phyloP scores from a whole-genome alignment of 1,284 basidiomycete genomes.

The Retiboletus flavoniger region DNA sequence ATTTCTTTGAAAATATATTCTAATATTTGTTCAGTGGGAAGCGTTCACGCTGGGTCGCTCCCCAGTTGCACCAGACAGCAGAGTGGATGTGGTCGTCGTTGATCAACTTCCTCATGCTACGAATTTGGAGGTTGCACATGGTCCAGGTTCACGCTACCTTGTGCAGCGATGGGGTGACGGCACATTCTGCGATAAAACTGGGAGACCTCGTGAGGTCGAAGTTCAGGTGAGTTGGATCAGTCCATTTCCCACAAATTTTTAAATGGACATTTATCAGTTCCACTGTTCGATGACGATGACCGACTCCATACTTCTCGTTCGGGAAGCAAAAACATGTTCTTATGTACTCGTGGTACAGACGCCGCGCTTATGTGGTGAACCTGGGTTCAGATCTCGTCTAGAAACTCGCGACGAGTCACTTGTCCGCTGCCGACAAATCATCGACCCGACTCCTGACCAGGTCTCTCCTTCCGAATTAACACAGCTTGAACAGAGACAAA shows the following conservation, averaged over 20 bases:
- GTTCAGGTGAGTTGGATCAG: conserved; percentile 66
- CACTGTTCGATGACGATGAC: conserved; percentile 92
- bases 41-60: conserved; percentile 77
- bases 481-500: conserved; percentile 34
- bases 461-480: conserved; percentile 32
- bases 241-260: conserved; percentile 10
- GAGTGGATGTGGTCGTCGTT: conserved; percentile 65
- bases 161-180: conserved; percentile 90
- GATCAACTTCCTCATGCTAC: conserved; percentile 61
- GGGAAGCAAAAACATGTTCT: conserved; percentile 87
- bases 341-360: conserved; percentile 93
- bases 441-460: conserved; percentile 38
- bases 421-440: conserved; percentile 74
- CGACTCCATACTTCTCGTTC: conserved; percentile 84
- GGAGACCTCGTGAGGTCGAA: conserved; percentile 81
- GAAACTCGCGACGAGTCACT: conserved; percentile 64
- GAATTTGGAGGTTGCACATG: conserved; percentile 72
- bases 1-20: conserved; percentile 15
- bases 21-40: conserved; percentile 59
- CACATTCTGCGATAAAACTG: conserved; percentile 88
- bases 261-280: conserved; percentile 53
- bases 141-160: conserved; percentile 83
- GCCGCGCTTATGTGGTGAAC: conserved; percentile 86
- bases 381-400: conserved; percentile 78
- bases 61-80: conserved; percentile 55